Evolutionary conservation across 2,329 filamentous ascomycete species (phyloP), one percentile per base, ranked within the genome.

Genomic region (Phoma herbarum): DNA sequence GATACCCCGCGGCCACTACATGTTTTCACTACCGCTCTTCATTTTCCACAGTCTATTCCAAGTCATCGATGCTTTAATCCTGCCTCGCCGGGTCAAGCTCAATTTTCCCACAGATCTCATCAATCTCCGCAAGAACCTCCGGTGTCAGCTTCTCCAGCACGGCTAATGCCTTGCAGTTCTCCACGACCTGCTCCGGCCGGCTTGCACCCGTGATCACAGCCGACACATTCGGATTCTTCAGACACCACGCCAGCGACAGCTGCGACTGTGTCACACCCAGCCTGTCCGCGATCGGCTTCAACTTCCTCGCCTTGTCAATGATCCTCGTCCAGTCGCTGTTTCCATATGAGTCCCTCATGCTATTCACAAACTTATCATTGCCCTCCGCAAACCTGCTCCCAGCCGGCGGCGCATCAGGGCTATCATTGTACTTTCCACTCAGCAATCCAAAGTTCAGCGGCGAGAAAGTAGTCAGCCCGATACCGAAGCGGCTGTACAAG

Each of bases 341-440:
- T 8, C 79, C 81, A 63, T 80, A 79, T 10, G 72, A 75, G 60
- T 79, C 78, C 35, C 75, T 75, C 74, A 79, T 75, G 31, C 68
- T 69, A 54, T 81, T 78, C 63, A 88, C 80, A 72, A 84, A 89
- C 50, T 83, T 80, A 62, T 88, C 82, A 47, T 84, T 80, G 39
- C 83, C 83, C 67, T 84, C 81, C 3, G 84, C 83, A 55, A 88
- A 81, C 43, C 88, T 80, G 25, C 84, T 87, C 62, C 82, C 84
- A 63, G 83, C 79, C 16, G 85, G 84, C 51, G 86, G 83, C 52
- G 82, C 83, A 65, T 88, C 69, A 1, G 66, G 69, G 45, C 63
- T 65, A 63, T 86, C 80, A 72, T 86, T 86, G 80, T 88, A 87
- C 78, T 88, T 88, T 64, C 85, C 85, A 12, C 83, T 87, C 53